phyloP scores from a whole-genome alignment of 1,284 basidiomycete species.

The Leccinum colubrinum region DNA sequence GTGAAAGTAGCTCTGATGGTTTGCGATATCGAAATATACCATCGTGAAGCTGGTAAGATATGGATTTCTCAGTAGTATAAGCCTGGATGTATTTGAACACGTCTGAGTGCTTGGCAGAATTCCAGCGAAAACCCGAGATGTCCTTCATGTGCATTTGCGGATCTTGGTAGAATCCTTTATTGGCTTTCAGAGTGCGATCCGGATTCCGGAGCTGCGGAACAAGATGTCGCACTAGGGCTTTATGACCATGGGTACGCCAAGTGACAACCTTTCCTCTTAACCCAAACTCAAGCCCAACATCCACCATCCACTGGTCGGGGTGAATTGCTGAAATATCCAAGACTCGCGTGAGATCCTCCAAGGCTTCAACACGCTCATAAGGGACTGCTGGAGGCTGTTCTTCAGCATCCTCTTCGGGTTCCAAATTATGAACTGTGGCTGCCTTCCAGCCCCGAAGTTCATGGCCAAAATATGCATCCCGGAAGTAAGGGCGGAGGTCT shows the following conservation, averaged over 20 bases:
- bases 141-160: conserved; percentile 13
- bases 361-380: not conserved
- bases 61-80: conserved; percentile 14
- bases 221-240: not conserved
- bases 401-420: not conserved
- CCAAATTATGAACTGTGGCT: conserved; percentile 3
- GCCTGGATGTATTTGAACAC: conserved; percentile 10
- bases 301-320: not conserved
- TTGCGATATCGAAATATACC: conserved; percentile 3
- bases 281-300: not conserved
- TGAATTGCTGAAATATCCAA: not conserved
- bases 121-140: conserved; percentile 6
- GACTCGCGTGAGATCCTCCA: not conserved
- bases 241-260: not conserved
- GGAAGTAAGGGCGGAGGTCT: not conserved
- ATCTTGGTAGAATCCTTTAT: not conserved
- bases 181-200: not conserved
- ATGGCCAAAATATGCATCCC: conserved; percentile 14
- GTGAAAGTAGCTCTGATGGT: not conserved
- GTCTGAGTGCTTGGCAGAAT: not conserved
- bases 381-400: not conserved
- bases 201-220: not conserved
- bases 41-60: conserved; percentile 14
- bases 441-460: conserved; percentile 13
- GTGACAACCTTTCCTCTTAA: not conserved